These are phyloP conservation scores for Colletotrichum siamense DNA, from an alignment of 2,329 filamentous ascomycete species.

Conservation along the genomic window DNA sequence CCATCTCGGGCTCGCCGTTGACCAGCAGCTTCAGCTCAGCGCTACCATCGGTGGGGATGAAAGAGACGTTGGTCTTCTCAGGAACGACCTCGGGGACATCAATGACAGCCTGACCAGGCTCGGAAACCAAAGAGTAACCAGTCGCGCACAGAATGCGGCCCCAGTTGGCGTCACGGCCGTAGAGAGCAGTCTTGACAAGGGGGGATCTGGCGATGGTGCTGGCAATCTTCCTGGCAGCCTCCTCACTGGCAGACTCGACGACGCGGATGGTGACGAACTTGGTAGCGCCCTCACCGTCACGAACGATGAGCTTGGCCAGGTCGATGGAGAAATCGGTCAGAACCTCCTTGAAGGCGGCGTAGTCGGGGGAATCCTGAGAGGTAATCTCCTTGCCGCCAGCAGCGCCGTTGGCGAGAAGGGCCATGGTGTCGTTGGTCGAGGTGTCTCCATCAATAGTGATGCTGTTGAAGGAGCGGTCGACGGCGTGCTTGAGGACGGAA, in stretches of 20 bases:
- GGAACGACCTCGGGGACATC: constrained; percentile 71
- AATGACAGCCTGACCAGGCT: constrained; percentile 60
- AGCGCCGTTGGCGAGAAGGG: constrained; percentile 93
- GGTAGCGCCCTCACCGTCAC: constrained; percentile 95
- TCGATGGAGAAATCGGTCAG: constrained; percentile 82
- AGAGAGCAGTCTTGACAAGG: constrained; percentile 95
- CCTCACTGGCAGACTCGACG: constrained; percentile 71
- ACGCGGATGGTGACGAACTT: constrained; percentile 97
- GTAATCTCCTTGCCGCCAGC: constrained; percentile 74
- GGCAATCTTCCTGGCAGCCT: constrained; percentile 79
- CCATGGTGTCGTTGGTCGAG: constrained; percentile 95
- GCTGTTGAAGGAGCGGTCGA: constrained; percentile 90
- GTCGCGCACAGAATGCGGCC: constrained; percentile 95
- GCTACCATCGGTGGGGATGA: constrained; percentile 79
- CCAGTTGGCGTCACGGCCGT: constrained; percentile 98
- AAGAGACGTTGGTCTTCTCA: constrained; percentile 77
- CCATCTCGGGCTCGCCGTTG: constrained; percentile 78
- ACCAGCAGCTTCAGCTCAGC: constrained; percentile 78
- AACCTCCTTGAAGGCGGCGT: constrained; percentile 71
- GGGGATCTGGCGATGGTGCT: constrained; percentile 89
- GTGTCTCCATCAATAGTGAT: constrained; percentile 98
- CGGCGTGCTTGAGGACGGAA: constrained; percentile 73
- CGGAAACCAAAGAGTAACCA: constrained; percentile 75
- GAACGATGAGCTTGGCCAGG: constrained; percentile 90
- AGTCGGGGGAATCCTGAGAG: constrained; percentile 63